Base-by-base conservation (phyloP, 768 basidiomycete species). In the Auriscalpium orientale region DNA sequence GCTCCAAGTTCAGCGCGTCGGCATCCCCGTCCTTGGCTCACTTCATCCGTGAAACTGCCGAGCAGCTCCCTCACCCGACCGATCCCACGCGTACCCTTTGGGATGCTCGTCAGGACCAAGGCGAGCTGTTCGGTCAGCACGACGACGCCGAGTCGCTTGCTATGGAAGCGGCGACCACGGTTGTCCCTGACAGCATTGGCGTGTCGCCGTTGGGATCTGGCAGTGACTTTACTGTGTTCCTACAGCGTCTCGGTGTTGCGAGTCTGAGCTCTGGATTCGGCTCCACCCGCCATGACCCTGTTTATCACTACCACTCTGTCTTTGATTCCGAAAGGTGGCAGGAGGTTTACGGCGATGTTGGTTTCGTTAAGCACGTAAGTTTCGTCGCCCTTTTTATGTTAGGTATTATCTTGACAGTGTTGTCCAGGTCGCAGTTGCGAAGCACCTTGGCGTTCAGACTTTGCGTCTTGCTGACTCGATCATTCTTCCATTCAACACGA, bases 181-280 rank as follows among this genome's bases (percentile, higher is more conserved):
- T n/a, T 46, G 65, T 64, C 2, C 59, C 67, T 4, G 66, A 67
- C 33, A 65, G 71, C 28, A 67, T 72, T 10, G 79, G 77, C 18
- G 69, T 93, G 37, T 40, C 44, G 0, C 79, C 89, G 15, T 72
- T 93, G n/a, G 91, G 91, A 43, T 89, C 85, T 51, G 91, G 91
- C 22, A 91, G 89, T 56, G 95, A 98, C 69, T 98, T 79, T 62
- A 97, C 95, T 0, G 87, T 91, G 10, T 97, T 98, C 74, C 71
- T 98, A 63, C 91, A 98, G 68, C 76, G 84, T 44, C 74, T 84
- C 51, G 87, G 87, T 2, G 79, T 88, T 47, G 58, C 62, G 9
- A 54, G 63, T 3, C 64, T 69, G 55, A 58, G 9, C 62, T 70
- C 12, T 20, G 60, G 72, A 22, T 79, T 77, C 56, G 59, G 60